phyloP scores from a whole-genome alignment of 331 rosid species.

The Pyrus hybrid region DNA sequence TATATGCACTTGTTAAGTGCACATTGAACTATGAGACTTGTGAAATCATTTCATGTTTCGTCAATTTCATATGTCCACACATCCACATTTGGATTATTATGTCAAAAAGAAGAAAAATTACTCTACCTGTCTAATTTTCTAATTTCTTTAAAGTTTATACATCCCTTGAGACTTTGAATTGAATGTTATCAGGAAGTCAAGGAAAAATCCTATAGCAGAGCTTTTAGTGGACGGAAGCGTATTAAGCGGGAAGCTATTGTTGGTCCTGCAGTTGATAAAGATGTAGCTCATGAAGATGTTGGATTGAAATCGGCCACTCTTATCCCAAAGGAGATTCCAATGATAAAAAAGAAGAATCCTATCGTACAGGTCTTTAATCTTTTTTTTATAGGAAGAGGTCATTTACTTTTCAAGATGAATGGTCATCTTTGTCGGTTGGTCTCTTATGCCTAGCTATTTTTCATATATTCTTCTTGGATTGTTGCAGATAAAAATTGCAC shows the following conservation, averaged over 20 bases:
- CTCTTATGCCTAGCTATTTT: not conserved
- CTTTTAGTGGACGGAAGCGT: slow-evolving; percentile 53
- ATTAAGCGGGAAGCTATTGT: slow-evolving; percentile 53
- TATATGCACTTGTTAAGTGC: too few species aligned
- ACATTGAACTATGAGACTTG: not conserved
- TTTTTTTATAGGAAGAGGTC: too few species aligned
- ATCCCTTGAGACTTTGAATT: slow-evolving; percentile 40
- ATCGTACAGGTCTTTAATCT: slow-evolving; percentile 48
- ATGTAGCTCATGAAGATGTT: slow-evolving; percentile 81
- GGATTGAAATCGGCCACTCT: slow-evolving; percentile 74
- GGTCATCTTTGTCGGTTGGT: not conserved
- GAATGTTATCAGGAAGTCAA: slow-evolving; percentile 29
- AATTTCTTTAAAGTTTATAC: not conserved
- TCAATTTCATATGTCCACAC: not conserved
- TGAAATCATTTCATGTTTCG: not conserved
- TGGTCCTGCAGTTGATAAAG: slow-evolving; percentile 85
- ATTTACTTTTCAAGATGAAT: slow-evolving; percentile 11
- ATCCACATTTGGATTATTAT: too few species aligned
- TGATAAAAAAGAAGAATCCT: slow-evolving; percentile 72
- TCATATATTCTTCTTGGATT: slow-evolving; percentile 12
- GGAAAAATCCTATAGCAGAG: slow-evolving; percentile 20
- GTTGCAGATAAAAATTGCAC: slow-evolving; percentile 67
- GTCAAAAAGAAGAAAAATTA: too few species aligned
- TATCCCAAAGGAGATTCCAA: slow-evolving; percentile 82
- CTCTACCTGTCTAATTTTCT: not conserved